Conservation (phyloP, 2,329 filamentous ascomycete species). For the Pseudocercospora pini-densiflorae region DNA sequence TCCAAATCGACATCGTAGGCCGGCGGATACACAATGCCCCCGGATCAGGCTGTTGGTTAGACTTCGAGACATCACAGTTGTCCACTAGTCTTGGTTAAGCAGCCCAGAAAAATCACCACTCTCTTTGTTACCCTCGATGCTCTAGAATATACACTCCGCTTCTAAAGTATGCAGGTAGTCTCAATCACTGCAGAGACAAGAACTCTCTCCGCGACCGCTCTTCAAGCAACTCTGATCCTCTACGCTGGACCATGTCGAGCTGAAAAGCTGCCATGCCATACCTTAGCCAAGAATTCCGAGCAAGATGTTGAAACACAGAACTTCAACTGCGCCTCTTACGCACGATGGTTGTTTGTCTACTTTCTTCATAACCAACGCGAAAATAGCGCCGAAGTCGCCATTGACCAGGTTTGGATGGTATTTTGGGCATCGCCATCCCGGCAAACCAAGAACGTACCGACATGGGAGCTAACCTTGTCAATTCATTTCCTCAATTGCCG, state of each 20-base stretch:
- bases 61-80: constrained; percentile 7
- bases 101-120: constrained; percentile 6
- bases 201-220: background rate
- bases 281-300: background rate
- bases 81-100: constrained; percentile 13
- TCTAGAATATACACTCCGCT: background rate
- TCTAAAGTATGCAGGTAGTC: constrained; percentile 6
- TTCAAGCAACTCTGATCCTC: background rate
- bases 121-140: constrained; percentile 7
- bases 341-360: background rate
- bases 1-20: background rate
- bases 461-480: constrained; percentile 6
- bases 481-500: background rate
- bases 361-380: background rate
- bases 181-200: constrained; percentile 1
- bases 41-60: constrained; percentile 10
- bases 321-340: background rate
- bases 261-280: background rate
- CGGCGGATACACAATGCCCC: background rate
- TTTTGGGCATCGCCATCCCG: constrained; percentile 3
- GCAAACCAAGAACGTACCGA: constrained; percentile 1
- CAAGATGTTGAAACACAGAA: background rate
- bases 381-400: background rate
- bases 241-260: background rate
- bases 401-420: background rate